phyloP scores from a whole-genome alignment of 805 yeast genomes.

The Diddensiella caesifluorescens region DNA sequence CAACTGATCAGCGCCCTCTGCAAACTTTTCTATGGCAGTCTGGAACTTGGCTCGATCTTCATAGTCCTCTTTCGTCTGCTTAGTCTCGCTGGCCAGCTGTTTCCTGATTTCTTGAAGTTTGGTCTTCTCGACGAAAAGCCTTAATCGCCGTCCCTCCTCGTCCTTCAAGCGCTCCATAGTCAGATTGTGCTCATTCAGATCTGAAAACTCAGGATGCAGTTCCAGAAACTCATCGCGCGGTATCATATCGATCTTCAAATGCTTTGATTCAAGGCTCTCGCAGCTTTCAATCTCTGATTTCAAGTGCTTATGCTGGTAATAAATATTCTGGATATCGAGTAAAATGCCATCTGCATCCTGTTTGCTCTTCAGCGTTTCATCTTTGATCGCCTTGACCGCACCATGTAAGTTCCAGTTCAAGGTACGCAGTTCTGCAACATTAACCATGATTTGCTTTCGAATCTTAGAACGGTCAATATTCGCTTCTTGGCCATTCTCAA shows the following conservation, averaged over 20 bases:
- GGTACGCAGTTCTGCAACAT: constrained; percentile 17
- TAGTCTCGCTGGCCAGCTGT: constrained; percentile 12
- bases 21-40: constrained; percentile 10
- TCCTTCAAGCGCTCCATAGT: constrained; percentile 24
- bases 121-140: constrained; percentile 20
- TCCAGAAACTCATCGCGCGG: constrained; percentile 20
- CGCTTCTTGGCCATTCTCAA: constrained; percentile 4
- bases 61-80: constrained; percentile 18
- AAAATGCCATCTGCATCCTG: constrained; percentile 19
- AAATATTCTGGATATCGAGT: constrained; percentile 24
- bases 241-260: constrained; percentile 20
- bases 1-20: constrained; percentile 6
- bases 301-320: constrained; percentile 25
- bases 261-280: constrained; percentile 15
- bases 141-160: constrained; percentile 23
- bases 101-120: constrained; percentile 16
- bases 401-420: constrained; percentile 20
- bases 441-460: constrained; percentile 13
- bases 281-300: constrained; percentile 21
- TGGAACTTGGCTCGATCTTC: constrained; percentile 13
- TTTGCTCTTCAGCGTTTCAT: constrained; percentile 16
- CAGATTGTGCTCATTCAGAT: constrained; percentile 17
- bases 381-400: constrained; percentile 16
- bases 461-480: constrained; percentile 2
- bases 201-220: constrained; percentile 18